Conservation (phyloP, 805 yeast species). For the Kuraishia hungarica region DNA sequence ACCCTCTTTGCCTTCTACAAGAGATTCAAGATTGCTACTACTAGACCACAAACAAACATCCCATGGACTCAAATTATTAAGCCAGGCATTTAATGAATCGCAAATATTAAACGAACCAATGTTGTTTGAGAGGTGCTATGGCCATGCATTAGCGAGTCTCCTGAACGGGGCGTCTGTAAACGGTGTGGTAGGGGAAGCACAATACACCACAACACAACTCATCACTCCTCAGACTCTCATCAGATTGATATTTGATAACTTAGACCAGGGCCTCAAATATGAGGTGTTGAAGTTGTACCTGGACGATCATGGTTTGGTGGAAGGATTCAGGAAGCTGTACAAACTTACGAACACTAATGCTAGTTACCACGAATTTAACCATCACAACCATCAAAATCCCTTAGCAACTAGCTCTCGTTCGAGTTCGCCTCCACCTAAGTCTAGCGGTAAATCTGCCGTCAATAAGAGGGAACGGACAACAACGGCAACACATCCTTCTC, state of each 20-base stretch:
- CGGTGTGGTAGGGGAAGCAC: neutral
- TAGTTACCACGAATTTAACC: neutral
- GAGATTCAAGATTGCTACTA: neutral
- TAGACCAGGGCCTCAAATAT: conserved; percentile 11
- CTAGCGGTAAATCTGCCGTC: neutral
- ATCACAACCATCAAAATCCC: neutral
- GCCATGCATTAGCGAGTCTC: conserved; percentile 8
- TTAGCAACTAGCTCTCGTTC: no score
- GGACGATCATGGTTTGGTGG: conserved; percentile 10
- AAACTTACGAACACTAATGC: neutral
- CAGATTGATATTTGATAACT: conserved; percentile 4
- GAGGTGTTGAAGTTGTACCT: conserved; percentile 11
- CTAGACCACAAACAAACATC: conserved; percentile 4
- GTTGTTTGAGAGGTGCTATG: conserved; percentile 8
- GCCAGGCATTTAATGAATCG: conserved; percentile 11
- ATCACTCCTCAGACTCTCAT: conserved; percentile 7
- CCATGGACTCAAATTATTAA: conserved; percentile 11
- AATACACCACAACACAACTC: neutral
- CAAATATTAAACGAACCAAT: conserved; percentile 5
- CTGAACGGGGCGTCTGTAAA: conserved; percentile 1
- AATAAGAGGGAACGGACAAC: neutral
- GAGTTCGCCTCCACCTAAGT: neutral
- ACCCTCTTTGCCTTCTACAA: neutral
- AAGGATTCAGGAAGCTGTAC: conserved; percentile 5
- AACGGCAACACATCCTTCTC: neutral